A percentile compares a stretch with the other conserved stretches of the same genome.
Evolutionary conservation across 768 basidiomycete genomes (phyloP).

Genomic region (Neoboletus brunneissimus): DNA sequence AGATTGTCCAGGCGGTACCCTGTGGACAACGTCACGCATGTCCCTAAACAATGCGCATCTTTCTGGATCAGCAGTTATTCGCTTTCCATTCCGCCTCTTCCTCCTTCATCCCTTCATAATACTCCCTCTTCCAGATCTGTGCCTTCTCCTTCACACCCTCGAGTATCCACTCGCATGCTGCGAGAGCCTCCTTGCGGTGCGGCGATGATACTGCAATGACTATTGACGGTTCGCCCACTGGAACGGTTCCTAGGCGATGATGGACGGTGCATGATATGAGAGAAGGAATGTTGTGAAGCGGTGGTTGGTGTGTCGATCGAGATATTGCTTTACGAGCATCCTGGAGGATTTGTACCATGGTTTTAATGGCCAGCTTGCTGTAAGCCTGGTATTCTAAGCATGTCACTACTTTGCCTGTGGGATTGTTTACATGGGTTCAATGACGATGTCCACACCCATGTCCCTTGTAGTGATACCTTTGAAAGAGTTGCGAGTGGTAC

Average conservation of each 20-base stretch:
- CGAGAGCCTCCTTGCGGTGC: conserved; percentile 79
- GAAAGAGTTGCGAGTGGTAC: conserved; percentile 84
- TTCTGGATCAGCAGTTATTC: conserved; percentile 38
- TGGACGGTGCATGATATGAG: conserved; percentile 61
- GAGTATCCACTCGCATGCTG: conserved; percentile 77
- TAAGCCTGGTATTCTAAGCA: conserved; percentile 83
- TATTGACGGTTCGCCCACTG: conserved; percentile 78
- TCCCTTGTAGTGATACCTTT: conserved; percentile 47
- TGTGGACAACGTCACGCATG: conserved; percentile 5
- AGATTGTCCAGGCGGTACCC: conserved; percentile 9
- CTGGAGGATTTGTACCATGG: conserved; percentile 59
- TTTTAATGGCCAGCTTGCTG: conserved; percentile 75
- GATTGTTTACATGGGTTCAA: conserved; percentile 2
- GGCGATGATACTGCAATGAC: conserved; percentile 84
- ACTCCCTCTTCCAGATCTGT: conserved; percentile 92
- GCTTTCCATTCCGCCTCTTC: conserved; percentile 68
- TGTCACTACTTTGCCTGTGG: conserved; percentile 64
- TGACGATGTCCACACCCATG: conserved; percentile 1
- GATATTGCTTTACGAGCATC: conserved; percentile 41
- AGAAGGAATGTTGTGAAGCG: conserved; percentile 25
- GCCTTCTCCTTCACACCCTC: conserved; percentile 80
- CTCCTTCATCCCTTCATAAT: conserved; percentile 68
- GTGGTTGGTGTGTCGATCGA: conserved; percentile 43
- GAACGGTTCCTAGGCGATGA: conserved; percentile 76
- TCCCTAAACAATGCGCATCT: conserved; percentile 2